A percentile compares a stretch with the other conserved stretches of the same genome.
These are phyloP conservation scores for Phyllachora maydis DNA, from an alignment of 2,329 filamentous ascomycete genomes.

Conservation along the genomic window DNA sequence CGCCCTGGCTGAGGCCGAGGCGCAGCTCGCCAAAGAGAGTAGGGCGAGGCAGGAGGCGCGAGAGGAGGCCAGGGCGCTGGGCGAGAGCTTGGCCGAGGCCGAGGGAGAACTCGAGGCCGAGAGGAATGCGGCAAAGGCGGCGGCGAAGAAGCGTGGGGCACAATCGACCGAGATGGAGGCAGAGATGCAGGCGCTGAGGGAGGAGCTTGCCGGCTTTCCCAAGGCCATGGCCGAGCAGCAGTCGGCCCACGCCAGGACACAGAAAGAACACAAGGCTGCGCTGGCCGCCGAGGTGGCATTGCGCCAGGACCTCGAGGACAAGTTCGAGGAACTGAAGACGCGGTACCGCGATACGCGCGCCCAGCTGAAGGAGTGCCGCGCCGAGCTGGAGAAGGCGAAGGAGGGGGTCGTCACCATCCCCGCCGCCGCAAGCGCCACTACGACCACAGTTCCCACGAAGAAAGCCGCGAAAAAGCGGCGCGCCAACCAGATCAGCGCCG, in stretches of 20 bases:
- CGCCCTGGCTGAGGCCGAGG: slow-evolving; percentile 11
- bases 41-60: slow-evolving; percentile 6
- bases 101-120: slow-evolving; percentile 6
- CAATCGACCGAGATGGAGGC: slow-evolving; percentile 1
- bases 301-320: slow-evolving; percentile 46
- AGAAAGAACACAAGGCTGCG: slow-evolving; percentile 27
- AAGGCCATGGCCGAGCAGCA: slow-evolving; percentile 17
- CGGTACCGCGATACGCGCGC: slow-evolving; percentile 52
- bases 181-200: slow-evolving; percentile 5
- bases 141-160: slow-evolving; percentile 3
- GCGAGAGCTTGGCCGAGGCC: slow-evolving; percentile 10
- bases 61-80: slow-evolving; percentile 10
- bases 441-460: slow-evolving; percentile 10
- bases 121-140: slow-evolving; percentile 5
- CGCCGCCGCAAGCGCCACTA: slow-evolving; percentile 4
- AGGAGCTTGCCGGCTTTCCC: slow-evolving; percentile 14
- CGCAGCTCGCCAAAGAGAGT: slow-evolving; percentile 18
- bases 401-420: slow-evolving; percentile 15
- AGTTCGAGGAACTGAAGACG: slow-evolving; percentile 44
- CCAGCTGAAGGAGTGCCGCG: slow-evolving; percentile 44
- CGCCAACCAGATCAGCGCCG: slow-evolving; percentile 19
- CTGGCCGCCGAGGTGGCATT: slow-evolving; percentile 39
- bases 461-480: slow-evolving; percentile 20
- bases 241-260: slow-evolving; percentile 22
- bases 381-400: slow-evolving; percentile 18